phyloP scores from a whole-genome alignment of 202 grass and related monocot species.

The Miscanthus sacchariflorus region DNA sequence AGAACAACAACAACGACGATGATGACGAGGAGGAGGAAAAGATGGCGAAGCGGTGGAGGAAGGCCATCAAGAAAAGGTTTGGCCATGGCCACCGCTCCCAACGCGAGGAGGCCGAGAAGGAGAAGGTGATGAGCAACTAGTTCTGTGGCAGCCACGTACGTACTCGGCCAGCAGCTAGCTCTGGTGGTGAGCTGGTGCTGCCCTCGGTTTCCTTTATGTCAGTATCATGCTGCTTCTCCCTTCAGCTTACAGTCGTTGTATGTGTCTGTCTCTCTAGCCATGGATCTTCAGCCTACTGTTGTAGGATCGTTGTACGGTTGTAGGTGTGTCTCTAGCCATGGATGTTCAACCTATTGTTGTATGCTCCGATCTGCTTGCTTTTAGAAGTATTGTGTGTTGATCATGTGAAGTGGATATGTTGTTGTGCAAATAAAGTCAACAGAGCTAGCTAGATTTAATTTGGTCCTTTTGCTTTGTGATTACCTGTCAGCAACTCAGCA shows the following conservation, averaged over 20 bases:
- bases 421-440: background rate
- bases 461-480: background rate
- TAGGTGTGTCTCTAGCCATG: background rate
- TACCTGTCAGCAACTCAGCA: background rate
- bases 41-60: background rate
- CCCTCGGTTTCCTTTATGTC: background rate
- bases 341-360: background rate
- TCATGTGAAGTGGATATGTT: slow-evolving; percentile 10
- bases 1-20: background rate
- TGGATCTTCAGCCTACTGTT: background rate
- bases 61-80: background rate
- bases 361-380: background rate
- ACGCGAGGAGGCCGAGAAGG: background rate
- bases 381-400: background rate
- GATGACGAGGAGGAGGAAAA: background rate
- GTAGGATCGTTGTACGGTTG: background rate
- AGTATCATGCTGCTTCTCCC: background rate
- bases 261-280: background rate
- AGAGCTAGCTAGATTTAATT: background rate
- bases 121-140: background rate
- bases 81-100: background rate
- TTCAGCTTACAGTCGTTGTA: background rate
- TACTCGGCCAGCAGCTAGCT: background rate
- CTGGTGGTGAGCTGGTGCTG: background rate
- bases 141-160: too few relatives aligned